Base-by-base conservation (phyloP, 2,329 filamentous ascomycete genomes). In the Claviceps fusiformis region DNA sequence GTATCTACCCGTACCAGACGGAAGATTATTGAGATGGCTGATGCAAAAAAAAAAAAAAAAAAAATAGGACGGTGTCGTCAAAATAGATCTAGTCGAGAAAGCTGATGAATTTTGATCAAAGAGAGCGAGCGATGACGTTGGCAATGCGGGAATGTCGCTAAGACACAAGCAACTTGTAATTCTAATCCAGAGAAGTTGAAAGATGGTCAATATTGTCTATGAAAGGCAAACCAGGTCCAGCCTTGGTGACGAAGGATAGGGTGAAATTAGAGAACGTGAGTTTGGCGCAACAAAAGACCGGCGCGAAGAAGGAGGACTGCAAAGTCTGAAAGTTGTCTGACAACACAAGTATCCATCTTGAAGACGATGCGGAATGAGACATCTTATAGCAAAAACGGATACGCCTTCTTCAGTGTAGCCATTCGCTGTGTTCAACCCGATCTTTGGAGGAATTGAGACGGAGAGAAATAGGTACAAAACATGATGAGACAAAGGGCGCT, bases 1-100 rank as follows among this genome's bases (percentile, higher is more conserved):
- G 27, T 41, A 41, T 62, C 62, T 63, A 59, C 60, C 50, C 65
- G 67, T 68, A 60, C 67, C 65, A 55, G 66, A 68, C 66, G 67
- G 59, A 65, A 63, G 61, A 59, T 57, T 60, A 51, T 19, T 37
- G 39, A 7, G 31, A 39, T 13, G 51, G 37, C 58, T 29, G 7
- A 37, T 46, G 44, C 48, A 19, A 53, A 39, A 37, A 53, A 39
- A 37, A 3, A 24, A 46, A 55, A 47, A 55, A 53, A 39, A 37
- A 3, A 24, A 46, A 55, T 46, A 55, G 52, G 31, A 55, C 49
- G 3, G 59, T 61, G 60, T 60, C 61, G 63, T 65, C 62, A 63
- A 67, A 55, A 57, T 39, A 15, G 50, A 54, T 50, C 10, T 41
- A 43, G n/a, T 44, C 29, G 15, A 50, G 37, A 4, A 54, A 54